Evolutionary conservation across 441 rosid species (phyloP).

Genomic region (Euphorbia celastroides): DNA sequence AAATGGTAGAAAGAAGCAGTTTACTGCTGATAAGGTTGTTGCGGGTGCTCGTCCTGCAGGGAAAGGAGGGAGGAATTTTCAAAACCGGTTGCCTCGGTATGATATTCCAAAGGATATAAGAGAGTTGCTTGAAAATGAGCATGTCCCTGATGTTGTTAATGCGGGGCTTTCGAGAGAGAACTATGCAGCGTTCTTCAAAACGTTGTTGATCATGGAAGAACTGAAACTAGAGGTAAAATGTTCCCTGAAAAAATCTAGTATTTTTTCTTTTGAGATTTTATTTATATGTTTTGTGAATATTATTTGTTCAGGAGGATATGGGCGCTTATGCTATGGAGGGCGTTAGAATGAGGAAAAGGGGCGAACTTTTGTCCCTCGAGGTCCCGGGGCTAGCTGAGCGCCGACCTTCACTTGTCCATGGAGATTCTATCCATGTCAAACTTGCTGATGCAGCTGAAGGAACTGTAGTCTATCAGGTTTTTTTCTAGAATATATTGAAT

Average conservation of each 20-base stretch:
- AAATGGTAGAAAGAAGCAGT: constrained; percentile 31
- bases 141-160: constrained; percentile 29
- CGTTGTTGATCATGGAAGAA: constrained; percentile 52
- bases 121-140: constrained; percentile 35
- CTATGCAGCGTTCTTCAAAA: constrained; percentile 43
- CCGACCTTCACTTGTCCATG: constrained; percentile 61
- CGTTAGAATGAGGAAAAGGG: constrained; percentile 38
- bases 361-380: constrained; percentile 32
- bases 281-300: neutral
- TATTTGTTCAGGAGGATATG: constrained; percentile 46
- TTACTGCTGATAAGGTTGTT: constrained; percentile 26
- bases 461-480: constrained; percentile 29
- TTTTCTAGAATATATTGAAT: neutral
- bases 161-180: constrained; percentile 31
- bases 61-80: constrained; percentile 8
- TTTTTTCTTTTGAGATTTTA: constrained; percentile 5
- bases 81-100: constrained; percentile 34
- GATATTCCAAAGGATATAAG: constrained; percentile 40
- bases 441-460: constrained; percentile 17
- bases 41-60: constrained; percentile 27
- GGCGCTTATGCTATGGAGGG: constrained; percentile 39
- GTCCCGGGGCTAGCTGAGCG: constrained; percentile 66
- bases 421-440: constrained; percentile 43
- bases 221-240: constrained; percentile 49
- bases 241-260: constrained; percentile 3